A percentile compares a stretch with the other conserved stretches of the same genome.
Evolutionary conservation across 2,329 filamentous ascomycete species (phyloP).

Genomic region (Bipolaris cookei): DNA sequence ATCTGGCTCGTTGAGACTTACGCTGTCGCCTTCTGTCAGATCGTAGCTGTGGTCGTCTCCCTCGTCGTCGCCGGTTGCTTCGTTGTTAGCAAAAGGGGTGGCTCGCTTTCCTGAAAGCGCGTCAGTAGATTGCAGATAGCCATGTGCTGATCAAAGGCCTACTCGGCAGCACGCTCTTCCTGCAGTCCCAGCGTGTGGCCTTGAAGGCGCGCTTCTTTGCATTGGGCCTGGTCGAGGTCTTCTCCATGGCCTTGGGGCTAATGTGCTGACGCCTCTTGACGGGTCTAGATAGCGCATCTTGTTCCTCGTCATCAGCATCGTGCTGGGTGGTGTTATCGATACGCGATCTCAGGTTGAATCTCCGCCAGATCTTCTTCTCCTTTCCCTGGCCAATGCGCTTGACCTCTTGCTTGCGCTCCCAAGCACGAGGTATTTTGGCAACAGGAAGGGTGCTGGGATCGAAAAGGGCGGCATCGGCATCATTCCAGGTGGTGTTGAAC

Average conservation of each 20-base stretch:
- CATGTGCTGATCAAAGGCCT: slow-evolving; percentile 6
- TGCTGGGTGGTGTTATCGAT: slow-evolving; percentile 22
- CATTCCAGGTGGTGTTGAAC: slow-evolving; percentile 51
- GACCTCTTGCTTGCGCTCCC: slow-evolving; percentile 56
- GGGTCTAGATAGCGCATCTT: slow-evolving; percentile 48
- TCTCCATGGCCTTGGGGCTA: slow-evolving; percentile 43
- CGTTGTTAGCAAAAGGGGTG: slow-evolving; percentile 6
- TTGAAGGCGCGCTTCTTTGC: slow-evolving; percentile 43
- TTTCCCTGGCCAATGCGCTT: slow-evolving; percentile 47
- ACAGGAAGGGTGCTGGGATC: slow-evolving; percentile 51
- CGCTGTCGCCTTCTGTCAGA: slow-evolving; percentile 22
- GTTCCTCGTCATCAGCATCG: slow-evolving; percentile 28
- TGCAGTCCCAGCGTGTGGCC: slow-evolving; percentile 46
- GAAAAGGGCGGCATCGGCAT: slow-evolving; percentile 51
- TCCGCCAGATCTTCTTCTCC: slow-evolving; percentile 57
- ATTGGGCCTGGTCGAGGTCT: slow-evolving; percentile 24
- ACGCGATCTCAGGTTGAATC: slow-evolving; percentile 46
- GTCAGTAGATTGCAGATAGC: slow-evolving; percentile 17
- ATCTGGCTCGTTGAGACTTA: slow-evolving; percentile 17
- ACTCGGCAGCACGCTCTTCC: slow-evolving; percentile 47
- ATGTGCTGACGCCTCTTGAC: slow-evolving; percentile 55
- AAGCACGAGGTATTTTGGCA: slow-evolving; percentile 54
- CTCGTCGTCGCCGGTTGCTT: slow-evolving; percentile 13
- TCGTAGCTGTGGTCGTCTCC: slow-evolving; percentile 18
- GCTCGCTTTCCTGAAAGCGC: slow-evolving; percentile 36